A percentile compares a stretch with the other conserved stretches of the same genome.
Conservation (phyloP, 345 rosid species). For the Lepidium sativum region DNA sequence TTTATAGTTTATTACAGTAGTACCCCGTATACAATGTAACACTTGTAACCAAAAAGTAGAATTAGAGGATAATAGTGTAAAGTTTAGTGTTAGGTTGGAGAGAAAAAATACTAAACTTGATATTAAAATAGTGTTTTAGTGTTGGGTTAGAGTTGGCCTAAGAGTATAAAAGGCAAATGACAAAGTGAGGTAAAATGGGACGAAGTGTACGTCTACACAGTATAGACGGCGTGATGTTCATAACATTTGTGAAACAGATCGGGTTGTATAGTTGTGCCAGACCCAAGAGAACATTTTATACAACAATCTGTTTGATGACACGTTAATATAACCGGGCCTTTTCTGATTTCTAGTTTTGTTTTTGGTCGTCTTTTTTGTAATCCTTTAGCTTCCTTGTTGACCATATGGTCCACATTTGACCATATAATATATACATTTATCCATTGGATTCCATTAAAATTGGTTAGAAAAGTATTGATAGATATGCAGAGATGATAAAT, state of each 20-base stretch:
- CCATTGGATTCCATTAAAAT: not conserved
- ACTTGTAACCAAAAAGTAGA: too few relatives aligned
- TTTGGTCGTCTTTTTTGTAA: too few relatives aligned
- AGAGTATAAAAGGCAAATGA: not conserved
- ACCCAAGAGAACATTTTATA: not conserved
- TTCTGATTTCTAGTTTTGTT: not conserved
- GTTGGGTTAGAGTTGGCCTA: too few relatives aligned
- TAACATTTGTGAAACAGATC: not conserved
- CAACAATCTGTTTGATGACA: not conserved
- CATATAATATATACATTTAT: not conserved
- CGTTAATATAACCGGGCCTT: not conserved
- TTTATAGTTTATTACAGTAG: too few relatives aligned
- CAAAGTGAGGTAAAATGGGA: not conserved
- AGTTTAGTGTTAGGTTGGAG: too few relatives aligned
- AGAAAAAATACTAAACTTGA: too few relatives aligned
- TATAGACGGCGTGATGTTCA: not conserved
- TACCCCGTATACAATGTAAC: too few relatives aligned
- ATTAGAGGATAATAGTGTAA: too few relatives aligned
- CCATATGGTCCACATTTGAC: not conserved
- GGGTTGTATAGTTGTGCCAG: not conserved
- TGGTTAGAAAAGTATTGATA: not conserved
- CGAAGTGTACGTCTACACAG: not conserved
- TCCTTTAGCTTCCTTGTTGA: not conserved
- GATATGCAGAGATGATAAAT: not conserved
- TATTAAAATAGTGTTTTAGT: too few relatives aligned